Base-by-base conservation (phyloP, 352 stramenopile species). In the Phytophthora europaea region DNA sequence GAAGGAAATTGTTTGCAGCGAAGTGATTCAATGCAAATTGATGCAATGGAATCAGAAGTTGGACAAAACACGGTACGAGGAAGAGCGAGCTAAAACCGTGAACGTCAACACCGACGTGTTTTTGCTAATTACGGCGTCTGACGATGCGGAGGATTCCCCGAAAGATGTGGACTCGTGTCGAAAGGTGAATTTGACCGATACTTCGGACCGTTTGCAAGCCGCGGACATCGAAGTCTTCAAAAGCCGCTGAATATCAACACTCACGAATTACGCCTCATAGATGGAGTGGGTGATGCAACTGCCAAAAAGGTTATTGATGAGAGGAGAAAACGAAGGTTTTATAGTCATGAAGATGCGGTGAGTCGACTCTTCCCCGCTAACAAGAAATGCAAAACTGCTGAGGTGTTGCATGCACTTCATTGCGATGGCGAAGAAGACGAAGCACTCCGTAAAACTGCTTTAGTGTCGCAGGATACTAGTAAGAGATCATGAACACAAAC, bases 181-280 rank as follows among this genome's bases (percentile, higher is more conserved):
- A 64, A 18, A 2, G 16, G 53, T 12, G 66, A 69, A 8, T 73
- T 73, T 60, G 28, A 0, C 15, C 26, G 20, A 61, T 73, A 72
- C 34, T 73, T 73, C 34, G 66, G 66, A n/a, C 66, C 66, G 3
- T 68, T 73, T 62, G 50, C 50, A 52, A 68, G 58, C 34, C 66
- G 66, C 10, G 66, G 55, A 12, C 68, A 64, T 56, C 45, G 53
- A 50, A 61, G 55, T 54, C 40, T 36, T 56, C 23, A 54, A 12
- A 40, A 62, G 15, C 52, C 63, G 50, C 61, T 16, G 6, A 48
- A 68, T 61, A 47, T 68, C 36, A 68, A 68, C 34, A 61, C 38
- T 18, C 23, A 56, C 1, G 28, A 62, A 22, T 50, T 62, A 56
- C 26, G 62, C 43, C 23, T 4, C 6, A 15, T 63, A 56, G 38